Evolutionary conservation across 129 eudicot species (phyloP).

Genomic region (Arctium minus): DNA sequence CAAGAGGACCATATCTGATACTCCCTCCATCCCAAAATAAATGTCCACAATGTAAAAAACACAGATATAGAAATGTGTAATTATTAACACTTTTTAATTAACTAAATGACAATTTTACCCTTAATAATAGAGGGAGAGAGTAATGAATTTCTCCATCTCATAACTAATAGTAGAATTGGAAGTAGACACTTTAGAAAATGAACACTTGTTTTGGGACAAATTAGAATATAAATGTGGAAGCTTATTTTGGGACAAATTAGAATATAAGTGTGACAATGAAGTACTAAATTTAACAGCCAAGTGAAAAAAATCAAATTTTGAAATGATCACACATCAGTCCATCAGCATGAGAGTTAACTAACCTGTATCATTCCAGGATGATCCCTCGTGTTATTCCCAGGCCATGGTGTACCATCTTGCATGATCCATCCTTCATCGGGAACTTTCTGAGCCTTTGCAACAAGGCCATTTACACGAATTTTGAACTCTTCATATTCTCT

Average conservation of each 20-base stretch:
- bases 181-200: neutral
- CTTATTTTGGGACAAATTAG: neutral
- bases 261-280: neutral
- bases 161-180: neutral
- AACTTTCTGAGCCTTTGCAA: conserved; percentile 84
- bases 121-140: too few relatives aligned
- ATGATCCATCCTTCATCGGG: conserved; percentile 99
- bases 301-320: neutral
- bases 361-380: conserved; percentile 99
- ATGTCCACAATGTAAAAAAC: neutral
- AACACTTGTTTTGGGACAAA: neutral
- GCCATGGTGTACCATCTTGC: conserved; percentile 99
- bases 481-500: conserved; percentile 98
- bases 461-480: conserved; percentile 88
- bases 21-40: neutral
- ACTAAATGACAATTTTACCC: neutral
- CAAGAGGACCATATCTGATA: neutral
- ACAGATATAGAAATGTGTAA: too few relatives aligned
- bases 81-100: too few relatives aligned
- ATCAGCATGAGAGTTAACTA: neutral
- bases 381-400: conserved; percentile 96
- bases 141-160: neutral
- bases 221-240: too few relatives aligned
- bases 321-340: neutral
- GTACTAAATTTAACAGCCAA: neutral